Evolutionary conservation across 352 stramenopile genomes (phyloP).

Genomic region (Pythium periplocum): DNA sequence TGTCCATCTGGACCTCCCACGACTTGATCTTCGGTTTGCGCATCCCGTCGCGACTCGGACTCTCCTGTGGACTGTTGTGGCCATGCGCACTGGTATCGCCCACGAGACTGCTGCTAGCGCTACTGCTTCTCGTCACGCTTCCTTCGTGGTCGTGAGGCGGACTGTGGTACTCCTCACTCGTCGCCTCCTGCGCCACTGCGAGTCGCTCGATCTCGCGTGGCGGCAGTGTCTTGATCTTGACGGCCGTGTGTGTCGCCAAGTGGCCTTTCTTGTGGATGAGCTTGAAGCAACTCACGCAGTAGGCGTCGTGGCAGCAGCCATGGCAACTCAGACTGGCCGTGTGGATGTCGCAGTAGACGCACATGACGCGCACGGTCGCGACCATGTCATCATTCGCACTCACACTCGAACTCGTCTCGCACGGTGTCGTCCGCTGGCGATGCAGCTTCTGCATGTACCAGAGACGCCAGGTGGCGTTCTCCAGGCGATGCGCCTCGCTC

Average conservation of each 20-base stretch:
- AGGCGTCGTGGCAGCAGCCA: conserved; percentile 80
- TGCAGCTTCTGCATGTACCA: conserved; percentile 66
- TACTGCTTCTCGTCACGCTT: no score
- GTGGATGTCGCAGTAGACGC: conserved; percentile 81
- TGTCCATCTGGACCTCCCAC: conserved; percentile 85
- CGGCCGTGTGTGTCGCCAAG: conserved; percentile 71
- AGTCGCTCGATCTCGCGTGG: conserved; percentile 13
- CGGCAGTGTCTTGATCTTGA: conserved; percentile 38
- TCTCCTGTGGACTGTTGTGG: conserved; percentile 1
- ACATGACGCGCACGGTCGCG: conserved; percentile 17
- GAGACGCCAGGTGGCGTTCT: conserved; percentile 82
- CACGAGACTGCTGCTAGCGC: no score
- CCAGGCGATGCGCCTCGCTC: conserved; percentile 65
- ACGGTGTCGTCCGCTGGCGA: conserved; percentile 19
- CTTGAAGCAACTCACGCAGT: conserved; percentile 86
- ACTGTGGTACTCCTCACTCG: conserved; percentile 1
- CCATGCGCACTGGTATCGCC: not conserved
- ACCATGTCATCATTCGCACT: not conserved
- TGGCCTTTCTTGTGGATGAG: conserved; percentile 85
- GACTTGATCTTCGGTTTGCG: conserved; percentile 34
- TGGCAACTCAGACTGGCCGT: conserved; percentile 66
- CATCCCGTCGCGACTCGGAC: conserved; percentile 1
- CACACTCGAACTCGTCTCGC: conserved; percentile 14
- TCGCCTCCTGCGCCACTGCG: conserved; percentile 6
- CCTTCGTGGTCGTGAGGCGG: no score